These are phyloP conservation scores for Ceratobasidium papillatum DNA, from an alignment of 1,284 basidiomycete species.

Conservation along the genomic window DNA sequence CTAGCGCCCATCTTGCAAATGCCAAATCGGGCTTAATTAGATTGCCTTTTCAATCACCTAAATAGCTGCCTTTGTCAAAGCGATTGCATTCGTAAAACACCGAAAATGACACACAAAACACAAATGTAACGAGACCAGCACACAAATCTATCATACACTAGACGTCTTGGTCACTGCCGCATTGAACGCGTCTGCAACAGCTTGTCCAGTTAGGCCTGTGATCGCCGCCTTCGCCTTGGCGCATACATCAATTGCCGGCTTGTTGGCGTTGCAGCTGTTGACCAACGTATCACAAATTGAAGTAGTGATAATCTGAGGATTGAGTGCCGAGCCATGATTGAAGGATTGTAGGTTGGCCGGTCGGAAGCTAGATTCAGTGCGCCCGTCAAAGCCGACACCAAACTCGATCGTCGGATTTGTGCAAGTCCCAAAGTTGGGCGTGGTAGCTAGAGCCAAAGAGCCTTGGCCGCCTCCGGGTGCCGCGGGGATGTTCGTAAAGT, in stretches of 20 bases:
- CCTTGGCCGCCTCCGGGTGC: conserved; percentile 40
- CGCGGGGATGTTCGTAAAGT: conserved; percentile 44
- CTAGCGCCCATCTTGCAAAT: conserved; percentile 25
- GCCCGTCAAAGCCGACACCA: conserved; percentile 42
- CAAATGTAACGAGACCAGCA: neutral
- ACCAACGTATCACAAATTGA: conserved; percentile 42
- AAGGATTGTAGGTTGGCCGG: conserved; percentile 42
- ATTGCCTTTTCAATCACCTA: neutral
- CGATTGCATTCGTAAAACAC: neutral
- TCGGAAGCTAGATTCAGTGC: conserved; percentile 42
- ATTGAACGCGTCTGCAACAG: neutral
- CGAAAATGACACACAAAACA: neutral
- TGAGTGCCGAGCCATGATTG: conserved; percentile 41
- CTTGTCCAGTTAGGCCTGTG: neutral
- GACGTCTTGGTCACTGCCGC: neutral
- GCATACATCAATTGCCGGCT: conserved; percentile 32
- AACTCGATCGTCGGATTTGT: conserved; percentile 43
- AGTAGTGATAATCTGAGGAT: conserved; percentile 24
- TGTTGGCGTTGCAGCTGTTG: conserved; percentile 42
- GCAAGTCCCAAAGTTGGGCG: conserved; percentile 43
- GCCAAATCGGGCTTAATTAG: conserved; percentile 17
- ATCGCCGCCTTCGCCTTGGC: conserved; percentile 37
- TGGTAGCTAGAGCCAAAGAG: conserved; percentile 16
- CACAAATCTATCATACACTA: neutral
- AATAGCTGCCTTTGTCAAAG: conserved; percentile 4